These are phyloP conservation scores for Colletotrichum lini DNA, from an alignment of 2,329 filamentous ascomycete species.

Conservation along the genomic window DNA sequence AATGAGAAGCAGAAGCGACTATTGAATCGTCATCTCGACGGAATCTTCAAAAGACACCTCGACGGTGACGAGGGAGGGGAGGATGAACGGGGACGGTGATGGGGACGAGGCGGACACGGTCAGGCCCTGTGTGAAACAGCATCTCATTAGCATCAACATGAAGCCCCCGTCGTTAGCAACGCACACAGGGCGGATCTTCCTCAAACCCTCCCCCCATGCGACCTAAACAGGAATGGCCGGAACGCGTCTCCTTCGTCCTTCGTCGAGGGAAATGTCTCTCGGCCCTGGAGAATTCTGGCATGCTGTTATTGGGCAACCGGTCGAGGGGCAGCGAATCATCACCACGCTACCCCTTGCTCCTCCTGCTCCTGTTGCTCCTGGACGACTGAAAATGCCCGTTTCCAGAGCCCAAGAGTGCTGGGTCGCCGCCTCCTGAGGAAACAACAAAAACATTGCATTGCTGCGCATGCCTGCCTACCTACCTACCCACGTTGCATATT, in stretches of 20 bases:
- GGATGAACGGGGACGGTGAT: neutral
- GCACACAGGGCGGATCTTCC: constrained; percentile 24
- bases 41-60: neutral
- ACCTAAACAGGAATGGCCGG: constrained; percentile 22
- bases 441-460: constrained; percentile 31
- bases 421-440: constrained; percentile 10
- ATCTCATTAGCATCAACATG: neutral
- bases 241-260: constrained; percentile 36
- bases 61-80: neutral
- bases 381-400: constrained; percentile 33
- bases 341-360: constrained; percentile 34
- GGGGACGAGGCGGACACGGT: neutral
- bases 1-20: neutral
- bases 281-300: constrained; percentile 41
- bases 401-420: neutral
- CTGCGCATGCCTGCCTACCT: neutral
- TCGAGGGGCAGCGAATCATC: constrained; percentile 34
- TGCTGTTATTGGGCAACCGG: constrained; percentile 25
- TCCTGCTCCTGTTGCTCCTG: constrained; percentile 34
- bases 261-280: constrained; percentile 26
- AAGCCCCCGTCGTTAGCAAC: neutral
- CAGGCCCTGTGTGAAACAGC: constrained; percentile 10
- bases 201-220: neutral
- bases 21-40: neutral
- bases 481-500: too few relatives aligned